Base-by-base conservation (phyloP, 768 basidiomycete genomes). In the Auriscalpium microsporum region DNA sequence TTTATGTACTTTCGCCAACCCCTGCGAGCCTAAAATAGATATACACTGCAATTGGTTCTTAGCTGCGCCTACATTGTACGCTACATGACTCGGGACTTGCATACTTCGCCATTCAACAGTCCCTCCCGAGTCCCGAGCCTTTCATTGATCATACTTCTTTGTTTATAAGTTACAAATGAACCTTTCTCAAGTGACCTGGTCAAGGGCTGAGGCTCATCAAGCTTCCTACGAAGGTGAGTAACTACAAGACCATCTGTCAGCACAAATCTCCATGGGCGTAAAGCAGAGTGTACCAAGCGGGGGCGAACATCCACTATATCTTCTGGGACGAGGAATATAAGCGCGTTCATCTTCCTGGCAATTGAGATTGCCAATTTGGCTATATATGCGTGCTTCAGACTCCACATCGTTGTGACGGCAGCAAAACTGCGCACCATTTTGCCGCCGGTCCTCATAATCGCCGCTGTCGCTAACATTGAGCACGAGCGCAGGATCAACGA, bases 281-380 rank as follows among this genome's bases (percentile, higher is more conserved):
- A 28, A 38, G 21, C 28, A 23, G 55, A 33, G 37, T 34, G 17
- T 67, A 95, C 93, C 68, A 96, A 77, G 56, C 91, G 83, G 35
- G 93, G 83, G 45, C 95, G 84, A 57, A 97, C 80, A 68, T 97
- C 94, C 37, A 98, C 93, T 63, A 97, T 94, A 71, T 94, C 94
- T 66, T 98, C 95, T 0, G 95, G 94, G 0, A 97, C 95, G 56
- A 98, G 73, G 79, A 97, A 97, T 64, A 97, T 97, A 63, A 96
- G 71, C 5, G 91, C 90, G 53, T 92, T 90, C 86, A 94, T 86
- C 79, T 98, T 98, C 65, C 95, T 79, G n/a, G 95, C 94, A 63
- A 98, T 97, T 3, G 95, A 97, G 63, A 98, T 97, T 8, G 93
- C 95, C 60, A 97, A 72, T 81, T 97, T 97, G 14, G 94, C 94